Base-by-base conservation (phyloP, 257 asterid genomes). In the Phtheirospermum japonicum region DNA sequence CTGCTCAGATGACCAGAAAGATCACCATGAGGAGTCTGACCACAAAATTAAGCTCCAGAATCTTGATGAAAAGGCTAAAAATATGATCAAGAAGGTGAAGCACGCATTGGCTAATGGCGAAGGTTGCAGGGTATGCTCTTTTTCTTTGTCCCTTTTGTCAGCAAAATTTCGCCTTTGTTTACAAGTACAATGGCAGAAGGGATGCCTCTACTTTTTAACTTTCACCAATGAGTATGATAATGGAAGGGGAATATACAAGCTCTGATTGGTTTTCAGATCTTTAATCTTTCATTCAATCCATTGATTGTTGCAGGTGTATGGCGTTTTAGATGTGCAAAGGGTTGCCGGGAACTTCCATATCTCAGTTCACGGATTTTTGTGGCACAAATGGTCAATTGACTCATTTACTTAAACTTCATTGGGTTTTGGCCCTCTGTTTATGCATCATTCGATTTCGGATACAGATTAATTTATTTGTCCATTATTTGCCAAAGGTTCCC, bases 261-360 rank as follows among this genome's bases (percentile, higher is more conserved):
- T n/a, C n/a, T n/a, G n/a, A n/a, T n/a, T n/a, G n/a, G n/a, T n/a
- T n/a, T n/a, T n/a, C n/a, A n/a, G n/a, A 42, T 61, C 56, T 49
- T 66, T 72, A 54, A 65, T 67, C 30, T 63, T 66, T 57, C 13
- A 48, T 26, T 55, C 62, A 49, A 46, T 67, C 65, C 40, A 51
- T 74, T 28, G 46, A 60, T 59, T 61, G 31, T 75, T 72, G 69
- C 85, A 93, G 99, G 96, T 93, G 33, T 93, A 82, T 63, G 99
- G 99, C 65, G 83, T 84, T 75, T 70, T 93, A 76, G 97, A 93
- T 68, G 99, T 93, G 73, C 99, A 93, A 81, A 79, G 99, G 69
- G 99, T 93, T 74, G 97, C 99, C 50, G 99, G 97, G 74, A 93
- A 93, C 80, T 93, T 93, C 75, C 99, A 93, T 69, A 85, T 93